Base-by-base conservation (phyloP, 495 filamentous ascomycete species). In the Beverwykella pulmonaria region DNA sequence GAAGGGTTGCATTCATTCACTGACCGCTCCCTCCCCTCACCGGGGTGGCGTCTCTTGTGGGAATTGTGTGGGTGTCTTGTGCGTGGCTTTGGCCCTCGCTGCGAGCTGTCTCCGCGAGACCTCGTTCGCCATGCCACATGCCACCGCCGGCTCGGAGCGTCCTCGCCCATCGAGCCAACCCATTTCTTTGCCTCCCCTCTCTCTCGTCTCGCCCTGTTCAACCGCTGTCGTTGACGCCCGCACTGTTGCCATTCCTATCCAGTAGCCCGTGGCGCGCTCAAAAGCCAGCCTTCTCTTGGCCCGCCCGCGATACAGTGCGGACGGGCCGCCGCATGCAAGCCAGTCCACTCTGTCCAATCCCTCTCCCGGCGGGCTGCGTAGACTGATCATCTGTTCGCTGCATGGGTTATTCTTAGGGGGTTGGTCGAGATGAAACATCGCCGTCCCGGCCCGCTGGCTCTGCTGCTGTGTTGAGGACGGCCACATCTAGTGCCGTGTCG, bases 341-440 rank as follows among this genome's bases (percentile, higher is more conserved):
- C n/a, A 14, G 23, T 29, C 41, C 53, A 46, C 26, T 46, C 61
- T 22, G 10, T 44, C 39, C n/a, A 34, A 34, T 34, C 30, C 29
- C 10, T 47, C 22, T 14, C 34, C 27, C 9, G 54, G 29, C 49
- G 6, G 7, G 17, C 25, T 63, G 63, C 68, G 61, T 55, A 63
- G 59, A 58, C 59, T 68, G 69, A 49, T 68, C 69, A 65, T 68
- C 69, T 56, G 69, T 68, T 68, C 69, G 52, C 55, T 63, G 69
- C 69, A 71, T 65, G 61, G 66, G 53, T 68, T 61, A 57, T 62
- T 65, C 61, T 68, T 61, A 49, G 61, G 23, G 39, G 53, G 53
- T 53, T 52, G 54, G 53, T 44, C 53, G 53, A 68, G 60, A 71
- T 71, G 69, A 71, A 68, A 71, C 69, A 71, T 71, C 55, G 58